A percentile compares a stretch with the other conserved stretches of the same genome.
These are phyloP conservation scores for Xylariaceae sp. DNA, from an alignment of 2,329 filamentous ascomycete genomes.

Conservation along the genomic window DNA sequence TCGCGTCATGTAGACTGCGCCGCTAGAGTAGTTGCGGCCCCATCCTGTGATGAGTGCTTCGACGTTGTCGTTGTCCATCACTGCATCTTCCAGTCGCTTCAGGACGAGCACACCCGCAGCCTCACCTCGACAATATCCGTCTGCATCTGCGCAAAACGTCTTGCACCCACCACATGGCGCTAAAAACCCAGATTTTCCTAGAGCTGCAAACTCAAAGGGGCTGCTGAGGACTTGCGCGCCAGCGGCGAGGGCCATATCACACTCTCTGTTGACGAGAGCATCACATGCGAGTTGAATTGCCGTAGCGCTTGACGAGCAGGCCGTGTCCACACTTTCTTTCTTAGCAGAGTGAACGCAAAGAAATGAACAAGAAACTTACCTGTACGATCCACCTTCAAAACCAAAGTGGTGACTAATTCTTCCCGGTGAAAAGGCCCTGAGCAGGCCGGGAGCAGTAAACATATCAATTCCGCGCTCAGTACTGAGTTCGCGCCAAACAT, in stretches of 20 bases:
- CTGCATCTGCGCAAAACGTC: constrained; percentile 36
- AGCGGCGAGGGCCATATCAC: constrained; percentile 20
- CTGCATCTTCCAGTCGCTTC: constrained; percentile 34
- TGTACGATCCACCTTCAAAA: constrained; percentile 28
- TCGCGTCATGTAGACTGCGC: constrained; percentile 55
- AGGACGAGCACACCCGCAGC: constrained; percentile 24
- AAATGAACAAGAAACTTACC: constrained; percentile 4
- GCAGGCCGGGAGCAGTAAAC: constrained; percentile 12
- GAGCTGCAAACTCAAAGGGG: constrained; percentile 16
- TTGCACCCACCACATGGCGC: constrained; percentile 23
- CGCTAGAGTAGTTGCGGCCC: constrained; percentile 66
- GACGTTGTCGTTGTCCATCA: constrained; percentile 42
- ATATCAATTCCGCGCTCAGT: constrained; percentile 17
- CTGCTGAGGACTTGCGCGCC: constrained; percentile 15
- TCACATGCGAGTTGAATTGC: constrained; percentile 35
- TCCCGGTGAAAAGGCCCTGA: constrained; percentile 20
- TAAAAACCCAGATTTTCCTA: constrained; percentile 22
- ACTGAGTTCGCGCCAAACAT: constrained; percentile 36
- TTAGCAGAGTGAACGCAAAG: not conserved
- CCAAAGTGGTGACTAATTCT: constrained; percentile 31
- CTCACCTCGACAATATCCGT: constrained; percentile 40
- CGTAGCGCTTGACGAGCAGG: constrained; percentile 34
- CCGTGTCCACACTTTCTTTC: constrained; percentile 26
- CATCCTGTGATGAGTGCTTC: constrained; percentile 42
- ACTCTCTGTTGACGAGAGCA: constrained; percentile 27